A percentile compares a stretch with the other conserved stretches of the same genome.
These are phyloP conservation scores for Mucor racemosus DNA, from an alignment of 371 early-diverging fungal genomes.

Conservation along the genomic window DNA sequence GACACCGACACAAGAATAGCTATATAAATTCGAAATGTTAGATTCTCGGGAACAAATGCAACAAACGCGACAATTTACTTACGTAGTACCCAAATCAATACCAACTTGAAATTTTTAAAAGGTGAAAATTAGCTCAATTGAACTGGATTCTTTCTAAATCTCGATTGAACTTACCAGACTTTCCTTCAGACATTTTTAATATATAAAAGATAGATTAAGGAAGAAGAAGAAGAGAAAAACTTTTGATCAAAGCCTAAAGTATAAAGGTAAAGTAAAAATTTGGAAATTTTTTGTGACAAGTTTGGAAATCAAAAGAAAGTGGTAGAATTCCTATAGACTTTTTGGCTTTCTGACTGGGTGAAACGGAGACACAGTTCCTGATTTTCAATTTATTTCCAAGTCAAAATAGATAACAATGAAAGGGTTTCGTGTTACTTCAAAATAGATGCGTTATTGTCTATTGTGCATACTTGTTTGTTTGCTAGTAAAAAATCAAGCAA, in stretches of 20 bases:
- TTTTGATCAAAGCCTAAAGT: slow-evolving; percentile 1
- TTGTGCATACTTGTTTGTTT: background rate
- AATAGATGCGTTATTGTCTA: background rate
- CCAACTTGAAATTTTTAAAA: slow-evolving; percentile 48
- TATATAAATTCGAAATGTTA: slow-evolving; percentile 56
- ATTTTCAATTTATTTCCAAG: background rate
- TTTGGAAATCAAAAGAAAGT: slow-evolving; percentile 38
- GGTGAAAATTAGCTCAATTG: background rate
- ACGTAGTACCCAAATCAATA: slow-evolving; percentile 99
- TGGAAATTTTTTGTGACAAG: slow-evolving; percentile 31
- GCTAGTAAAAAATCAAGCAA: background rate
- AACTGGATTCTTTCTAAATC: background rate
- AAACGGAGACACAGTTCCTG: background rate
- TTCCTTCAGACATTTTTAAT: slow-evolving; percentile 43
- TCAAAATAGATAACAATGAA: background rate
- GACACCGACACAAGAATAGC: slow-evolving; percentile 99
- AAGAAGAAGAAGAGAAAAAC: slow-evolving; percentile 10
- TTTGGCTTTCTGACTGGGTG: slow-evolving; percentile 13
- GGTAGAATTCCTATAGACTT: slow-evolving; percentile 23
- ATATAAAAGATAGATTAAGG: slow-evolving; percentile 20
- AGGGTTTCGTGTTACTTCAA: background rate
- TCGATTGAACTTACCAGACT: slow-evolving; percentile 78
- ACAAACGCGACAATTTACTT: slow-evolving; percentile 73
- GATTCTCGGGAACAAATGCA: slow-evolving; percentile 1
- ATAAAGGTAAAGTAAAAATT: slow-evolving; percentile 6